Percentiles rank a stretch among this genome's conserved stretches.
phyloP scores from a whole-genome alignment of 2,329 filamentous ascomycete species.

The Penicillium psychrosexuale region DNA sequence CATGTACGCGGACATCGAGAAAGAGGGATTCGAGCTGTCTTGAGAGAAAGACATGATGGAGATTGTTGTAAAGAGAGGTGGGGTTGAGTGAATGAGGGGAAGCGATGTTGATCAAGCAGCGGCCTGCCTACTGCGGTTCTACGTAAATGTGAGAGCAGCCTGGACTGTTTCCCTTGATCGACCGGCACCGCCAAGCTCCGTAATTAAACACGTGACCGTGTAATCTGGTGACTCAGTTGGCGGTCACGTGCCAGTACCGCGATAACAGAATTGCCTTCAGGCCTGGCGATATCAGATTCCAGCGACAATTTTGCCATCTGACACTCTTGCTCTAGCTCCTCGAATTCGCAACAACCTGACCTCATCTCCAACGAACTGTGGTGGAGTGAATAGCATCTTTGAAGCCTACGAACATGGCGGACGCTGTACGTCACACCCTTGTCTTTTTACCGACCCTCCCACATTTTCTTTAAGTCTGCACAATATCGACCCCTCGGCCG shows the following conservation, averaged over 20 bases:
- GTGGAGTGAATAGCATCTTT: slow-evolving; percentile 15
- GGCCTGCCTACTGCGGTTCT: slow-evolving; percentile 34
- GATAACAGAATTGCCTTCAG: slow-evolving; percentile 21
- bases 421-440: slow-evolving; percentile 43
- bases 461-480: slow-evolving; percentile 39
- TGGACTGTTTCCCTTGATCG: slow-evolving; percentile 12
- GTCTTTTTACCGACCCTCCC: slow-evolving; percentile 40
- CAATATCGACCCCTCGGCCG: slow-evolving; percentile 27
- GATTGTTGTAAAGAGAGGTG: not conserved
- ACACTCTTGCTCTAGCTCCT: slow-evolving; percentile 6
- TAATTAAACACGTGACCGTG: not conserved
- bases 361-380: not conserved
- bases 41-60: slow-evolving; percentile 32
- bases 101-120: slow-evolving; percentile 30
- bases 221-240: slow-evolving; percentile 14
- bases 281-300: slow-evolving; percentile 17
- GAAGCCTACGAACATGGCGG: slow-evolving; percentile 37
- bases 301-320: slow-evolving; percentile 20
- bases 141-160: slow-evolving; percentile 17
- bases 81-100: slow-evolving; percentile 3
- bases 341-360: not conserved
- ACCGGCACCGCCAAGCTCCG: slow-evolving; percentile 4
- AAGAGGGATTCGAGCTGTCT: slow-evolving; percentile 34
- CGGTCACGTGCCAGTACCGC: slow-evolving; percentile 19
- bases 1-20: slow-evolving; percentile 41